These are phyloP conservation scores for Phytopythium kandeliae DNA, from an alignment of 352 stramenopile species.

Conservation along the genomic window DNA sequence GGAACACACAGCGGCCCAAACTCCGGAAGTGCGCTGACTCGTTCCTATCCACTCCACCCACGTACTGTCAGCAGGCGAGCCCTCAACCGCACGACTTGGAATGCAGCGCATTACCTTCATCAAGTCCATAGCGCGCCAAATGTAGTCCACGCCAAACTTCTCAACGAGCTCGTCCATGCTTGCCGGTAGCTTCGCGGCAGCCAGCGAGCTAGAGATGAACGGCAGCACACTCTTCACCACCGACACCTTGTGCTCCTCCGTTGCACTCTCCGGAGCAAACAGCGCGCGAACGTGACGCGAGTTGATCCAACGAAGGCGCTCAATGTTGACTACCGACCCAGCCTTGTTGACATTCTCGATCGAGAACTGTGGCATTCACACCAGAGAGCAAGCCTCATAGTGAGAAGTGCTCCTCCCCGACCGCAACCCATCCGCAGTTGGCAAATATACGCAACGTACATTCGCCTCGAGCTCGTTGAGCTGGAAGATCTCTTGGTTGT, in stretches of 20 bases:
- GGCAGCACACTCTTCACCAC: slow-evolving; percentile 62
- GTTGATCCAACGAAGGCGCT: slow-evolving; percentile 87
- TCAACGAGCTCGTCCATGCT: slow-evolving; percentile 29
- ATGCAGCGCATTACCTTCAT: slow-evolving; percentile 53
- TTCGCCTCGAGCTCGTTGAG: slow-evolving; percentile 87
- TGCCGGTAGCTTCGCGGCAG: slow-evolving; percentile 21
- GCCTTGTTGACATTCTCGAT: slow-evolving; percentile 87
- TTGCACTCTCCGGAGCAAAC: slow-evolving; percentile 46
- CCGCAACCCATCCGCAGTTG: not conserved
- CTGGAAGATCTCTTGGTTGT: slow-evolving; percentile 96
- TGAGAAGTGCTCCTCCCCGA: too few species aligned
- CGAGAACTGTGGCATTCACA: slow-evolving; percentile 44
- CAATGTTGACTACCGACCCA: slow-evolving; percentile 83
- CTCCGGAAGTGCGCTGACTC: slow-evolving; percentile 70
- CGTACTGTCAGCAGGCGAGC: too few species aligned
- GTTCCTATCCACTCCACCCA: slow-evolving; percentile 34
- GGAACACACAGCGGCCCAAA: slow-evolving; percentile 71
- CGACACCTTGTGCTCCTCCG: slow-evolving; percentile 29
- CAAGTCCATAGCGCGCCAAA: slow-evolving; percentile 68
- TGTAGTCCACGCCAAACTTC: slow-evolving; percentile 58
- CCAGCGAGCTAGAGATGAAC: slow-evolving; percentile 48
- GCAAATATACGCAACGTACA: slow-evolving; percentile 14
- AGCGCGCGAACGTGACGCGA: slow-evolving; percentile 79
- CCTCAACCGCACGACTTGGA: not conserved
- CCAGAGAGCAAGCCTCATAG: too few species aligned